Evolutionary conservation across 2,329 filamentous ascomycete species (phyloP).

Genomic region (Aureobasidium sp.): DNA sequence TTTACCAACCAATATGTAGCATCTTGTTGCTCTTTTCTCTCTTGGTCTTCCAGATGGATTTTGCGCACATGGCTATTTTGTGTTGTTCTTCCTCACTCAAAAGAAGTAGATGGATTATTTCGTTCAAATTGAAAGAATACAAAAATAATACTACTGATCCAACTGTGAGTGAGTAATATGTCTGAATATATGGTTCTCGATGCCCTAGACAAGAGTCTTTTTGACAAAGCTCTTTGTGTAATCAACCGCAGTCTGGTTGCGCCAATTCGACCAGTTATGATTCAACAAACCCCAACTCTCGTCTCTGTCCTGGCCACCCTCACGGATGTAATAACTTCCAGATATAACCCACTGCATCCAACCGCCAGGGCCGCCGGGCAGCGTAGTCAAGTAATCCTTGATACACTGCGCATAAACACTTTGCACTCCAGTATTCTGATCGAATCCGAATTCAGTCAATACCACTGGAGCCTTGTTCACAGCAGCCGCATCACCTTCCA

Average conservation of each 20-base stretch:
- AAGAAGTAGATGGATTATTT: not conserved
- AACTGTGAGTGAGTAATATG: too few species aligned
- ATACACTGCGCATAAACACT: conserved; percentile 46
- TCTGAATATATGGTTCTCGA: too few species aligned
- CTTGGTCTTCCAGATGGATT: not conserved
- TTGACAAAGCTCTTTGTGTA: conserved; percentile 9
- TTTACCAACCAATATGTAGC: not conserved
- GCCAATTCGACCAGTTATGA: conserved; percentile 41
- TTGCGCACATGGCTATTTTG: not conserved
- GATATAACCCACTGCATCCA: conserved; percentile 47
- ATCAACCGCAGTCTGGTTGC: not conserved
- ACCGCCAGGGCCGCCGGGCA: conserved; percentile 43
- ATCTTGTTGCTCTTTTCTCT: not conserved
- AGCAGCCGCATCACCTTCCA: conserved; percentile 29
- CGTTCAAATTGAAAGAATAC: not conserved
- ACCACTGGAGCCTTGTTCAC: conserved; percentile 41
- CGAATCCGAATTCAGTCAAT: conserved; percentile 50
- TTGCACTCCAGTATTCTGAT: conserved; percentile 31
- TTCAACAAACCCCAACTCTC: conserved; percentile 48
- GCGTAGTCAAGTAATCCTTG: conserved; percentile 37
- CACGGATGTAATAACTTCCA: conserved; percentile 44
- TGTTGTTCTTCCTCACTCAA: not conserved
- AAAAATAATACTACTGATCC: too few species aligned
- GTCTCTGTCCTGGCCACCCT: conserved; percentile 46
- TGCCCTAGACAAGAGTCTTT: not conserved